Evolutionary conservation across 2,329 filamentous ascomycete species (phyloP).

Genomic region (Ophiocordyceps camponoti-rufipedis): DNA sequence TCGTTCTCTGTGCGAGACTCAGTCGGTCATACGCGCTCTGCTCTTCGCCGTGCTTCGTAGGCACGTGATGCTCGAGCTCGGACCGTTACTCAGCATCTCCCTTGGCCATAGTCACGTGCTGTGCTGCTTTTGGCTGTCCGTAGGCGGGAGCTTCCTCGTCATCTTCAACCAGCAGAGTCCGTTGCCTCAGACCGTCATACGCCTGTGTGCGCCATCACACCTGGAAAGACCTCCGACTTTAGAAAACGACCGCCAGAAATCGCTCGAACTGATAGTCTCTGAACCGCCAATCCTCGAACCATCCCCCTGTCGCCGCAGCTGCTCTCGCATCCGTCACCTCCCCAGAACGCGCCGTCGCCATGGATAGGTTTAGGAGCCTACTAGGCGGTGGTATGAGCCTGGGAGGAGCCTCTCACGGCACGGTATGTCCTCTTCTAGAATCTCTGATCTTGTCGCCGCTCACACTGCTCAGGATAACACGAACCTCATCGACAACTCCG

Average conservation of each 20-base stretch:
- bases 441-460: not conserved
- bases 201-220: too few species aligned
- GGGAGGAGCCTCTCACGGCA: slow-evolving; percentile 24
- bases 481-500: slow-evolving; percentile 92
- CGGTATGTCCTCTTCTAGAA: slow-evolving; percentile 13
- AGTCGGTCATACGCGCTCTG: too few species aligned
- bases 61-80: too few species aligned
- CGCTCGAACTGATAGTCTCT: too few species aligned
- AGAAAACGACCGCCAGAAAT: too few species aligned
- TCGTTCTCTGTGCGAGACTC: too few species aligned
- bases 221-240: too few species aligned
- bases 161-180: not conserved
- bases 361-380: slow-evolving; percentile 89
- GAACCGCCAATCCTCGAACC: too few species aligned
- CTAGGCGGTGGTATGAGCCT: slow-evolving; percentile 57
- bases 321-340: not conserved
- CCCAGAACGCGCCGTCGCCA: slow-evolving; percentile 17
- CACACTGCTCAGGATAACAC: slow-evolving; percentile 54
- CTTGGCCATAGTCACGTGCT: too few species aligned
- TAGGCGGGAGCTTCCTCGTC: not conserved
- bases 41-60: too few species aligned
- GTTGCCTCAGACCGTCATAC: too few species aligned
- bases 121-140: too few species aligned
- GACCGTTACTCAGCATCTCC: slow-evolving; percentile 4
- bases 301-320: not conserved